Evolutionary conservation across 805 yeast species (phyloP).

Genomic region (Candida tibetensis): DNA sequence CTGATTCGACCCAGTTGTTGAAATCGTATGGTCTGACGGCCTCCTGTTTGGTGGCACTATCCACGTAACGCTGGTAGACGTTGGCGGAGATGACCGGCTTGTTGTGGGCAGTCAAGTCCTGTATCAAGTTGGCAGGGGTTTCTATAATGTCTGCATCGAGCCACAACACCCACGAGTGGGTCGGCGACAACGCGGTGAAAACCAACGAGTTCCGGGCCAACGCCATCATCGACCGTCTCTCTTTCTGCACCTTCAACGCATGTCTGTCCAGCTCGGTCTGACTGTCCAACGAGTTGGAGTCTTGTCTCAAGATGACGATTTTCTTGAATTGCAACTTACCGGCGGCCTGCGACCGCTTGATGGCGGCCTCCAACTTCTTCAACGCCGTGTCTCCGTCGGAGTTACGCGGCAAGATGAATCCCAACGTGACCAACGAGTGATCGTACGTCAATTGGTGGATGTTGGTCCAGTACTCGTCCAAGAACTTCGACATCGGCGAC

Average conservation of each 20-base stretch:
- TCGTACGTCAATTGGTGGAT: slow-evolving; percentile 75
- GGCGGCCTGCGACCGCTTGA: slow-evolving; percentile 64
- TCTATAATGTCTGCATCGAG: slow-evolving; percentile 93
- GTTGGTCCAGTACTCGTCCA: slow-evolving; percentile 86
- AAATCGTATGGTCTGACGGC: slow-evolving; percentile 86
- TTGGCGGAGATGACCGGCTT: slow-evolving; percentile 89
- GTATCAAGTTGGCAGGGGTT: slow-evolving; percentile 76
- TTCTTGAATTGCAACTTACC: slow-evolving; percentile 70
- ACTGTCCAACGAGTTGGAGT: slow-evolving; percentile 68
- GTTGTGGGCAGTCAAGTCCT: slow-evolving; percentile 82
- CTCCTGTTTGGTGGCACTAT: slow-evolving; percentile 52
- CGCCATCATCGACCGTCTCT: slow-evolving; percentile 88
- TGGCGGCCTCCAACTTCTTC: slow-evolving; percentile 66
- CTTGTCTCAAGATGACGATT: slow-evolving; percentile 88
- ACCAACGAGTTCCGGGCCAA: slow-evolving; percentile 88
- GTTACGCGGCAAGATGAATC: slow-evolving; percentile 86
- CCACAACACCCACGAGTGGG: slow-evolving; percentile 96
- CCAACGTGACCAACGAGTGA: slow-evolving; percentile 78
- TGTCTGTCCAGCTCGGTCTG: slow-evolving; percentile 89
- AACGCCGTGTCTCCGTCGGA: slow-evolving; percentile 80
- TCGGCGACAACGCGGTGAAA: slow-evolving; percentile 84
- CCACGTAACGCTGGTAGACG: slow-evolving; percentile 79
- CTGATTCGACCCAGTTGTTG: slow-evolving; percentile 92
- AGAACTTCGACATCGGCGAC: slow-evolving; percentile 87
- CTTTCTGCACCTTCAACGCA: slow-evolving; percentile 80